Percentiles rank a stretch among this genome's conserved stretches.
Evolutionary conservation across 2,329 filamentous ascomycete genomes (phyloP).

Genomic region (Claviceps sp.): DNA sequence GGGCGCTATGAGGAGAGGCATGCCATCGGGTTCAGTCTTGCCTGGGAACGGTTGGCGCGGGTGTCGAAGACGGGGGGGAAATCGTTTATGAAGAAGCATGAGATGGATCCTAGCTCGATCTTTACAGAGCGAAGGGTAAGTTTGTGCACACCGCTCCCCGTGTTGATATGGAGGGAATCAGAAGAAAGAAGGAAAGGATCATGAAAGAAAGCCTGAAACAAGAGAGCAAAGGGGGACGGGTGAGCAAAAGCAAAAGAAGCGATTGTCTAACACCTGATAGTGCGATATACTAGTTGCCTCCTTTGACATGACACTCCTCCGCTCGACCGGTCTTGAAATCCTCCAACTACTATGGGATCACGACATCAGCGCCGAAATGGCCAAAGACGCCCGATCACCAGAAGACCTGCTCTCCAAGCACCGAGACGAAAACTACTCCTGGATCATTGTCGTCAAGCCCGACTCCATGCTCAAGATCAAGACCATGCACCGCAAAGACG

Average conservation of each 20-base stretch:
- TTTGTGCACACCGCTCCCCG: neutral
- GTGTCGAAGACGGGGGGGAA: slow-evolving; percentile 44
- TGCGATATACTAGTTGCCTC: slow-evolving; percentile 86
- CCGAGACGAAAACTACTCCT: slow-evolving; percentile 64
- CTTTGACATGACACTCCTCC: slow-evolving; percentile 65
- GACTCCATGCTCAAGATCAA: slow-evolving; percentile 67
- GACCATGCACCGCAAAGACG: slow-evolving; percentile 62
- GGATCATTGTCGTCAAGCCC: slow-evolving; percentile 80
- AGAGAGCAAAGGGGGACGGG: neutral
- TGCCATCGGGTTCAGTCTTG: slow-evolving; percentile 84
- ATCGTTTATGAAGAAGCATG: slow-evolving; percentile 54
- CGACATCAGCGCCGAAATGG: slow-evolving; percentile 79
- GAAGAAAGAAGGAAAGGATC: slow-evolving; percentile 34
- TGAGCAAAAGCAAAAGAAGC: neutral
- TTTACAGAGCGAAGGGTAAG: slow-evolving; percentile 52
- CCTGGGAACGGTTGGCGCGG: slow-evolving; percentile 69
- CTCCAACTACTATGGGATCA: slow-evolving; percentile 69
- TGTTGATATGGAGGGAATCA: too few relatives aligned
- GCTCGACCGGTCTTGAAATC: slow-evolving; percentile 63
- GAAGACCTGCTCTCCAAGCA: slow-evolving; percentile 71
- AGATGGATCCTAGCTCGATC: slow-evolving; percentile 46
- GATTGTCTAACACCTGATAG: slow-evolving; percentile 19
- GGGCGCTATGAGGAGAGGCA: slow-evolving; percentile 53
- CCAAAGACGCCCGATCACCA: slow-evolving; percentile 61
- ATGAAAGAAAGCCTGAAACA: neutral